Conservation (phyloP, 2,329 filamentous ascomycete species). For the Calonectria fujianensis region DNA sequence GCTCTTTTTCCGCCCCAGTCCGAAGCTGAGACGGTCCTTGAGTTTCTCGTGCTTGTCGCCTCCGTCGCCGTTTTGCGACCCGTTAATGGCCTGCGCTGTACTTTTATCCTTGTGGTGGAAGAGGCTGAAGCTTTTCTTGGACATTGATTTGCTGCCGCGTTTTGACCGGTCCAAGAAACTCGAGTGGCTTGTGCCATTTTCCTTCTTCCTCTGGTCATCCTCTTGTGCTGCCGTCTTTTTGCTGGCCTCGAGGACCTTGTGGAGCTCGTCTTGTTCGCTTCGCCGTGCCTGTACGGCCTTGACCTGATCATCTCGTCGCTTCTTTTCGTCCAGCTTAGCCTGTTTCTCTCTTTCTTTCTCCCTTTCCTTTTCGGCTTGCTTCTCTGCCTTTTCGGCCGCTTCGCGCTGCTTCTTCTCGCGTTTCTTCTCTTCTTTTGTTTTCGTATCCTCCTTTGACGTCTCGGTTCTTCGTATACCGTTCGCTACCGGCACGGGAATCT, state of each 20-base stretch:
- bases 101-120: constrained; percentile 71
- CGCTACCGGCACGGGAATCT: constrained; percentile 32
- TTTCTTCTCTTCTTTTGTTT: constrained; percentile 77
- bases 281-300: constrained; percentile 71
- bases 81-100: constrained; percentile 51
- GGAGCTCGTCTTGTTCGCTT: constrained; percentile 77
- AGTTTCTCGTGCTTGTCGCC: constrained; percentile 68
- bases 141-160: constrained; percentile 85
- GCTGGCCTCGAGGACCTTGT: constrained; percentile 79
- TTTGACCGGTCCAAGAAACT: constrained; percentile 79
- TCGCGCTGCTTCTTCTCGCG: constrained; percentile 82
- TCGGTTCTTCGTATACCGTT: constrained; percentile 51
- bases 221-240: constrained; percentile 77
- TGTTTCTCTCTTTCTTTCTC: constrained; percentile 60
- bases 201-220: constrained; percentile 63
- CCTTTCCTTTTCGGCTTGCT: constrained; percentile 64
- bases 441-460: constrained; percentile 56
- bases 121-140: constrained; percentile 84
- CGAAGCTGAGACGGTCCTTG: constrained; percentile 80
- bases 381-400: constrained; percentile 74
- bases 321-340: constrained; percentile 66
- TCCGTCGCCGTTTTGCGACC: constrained; percentile 48
- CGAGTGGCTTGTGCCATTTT: constrained; percentile 62
- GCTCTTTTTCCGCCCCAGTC: constrained; percentile 83
- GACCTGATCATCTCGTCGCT: constrained; percentile 71